These are phyloP conservation scores for Cucumis sativus DNA, from an alignment of 306 rosid species.

Conservation along the genomic window DNA sequence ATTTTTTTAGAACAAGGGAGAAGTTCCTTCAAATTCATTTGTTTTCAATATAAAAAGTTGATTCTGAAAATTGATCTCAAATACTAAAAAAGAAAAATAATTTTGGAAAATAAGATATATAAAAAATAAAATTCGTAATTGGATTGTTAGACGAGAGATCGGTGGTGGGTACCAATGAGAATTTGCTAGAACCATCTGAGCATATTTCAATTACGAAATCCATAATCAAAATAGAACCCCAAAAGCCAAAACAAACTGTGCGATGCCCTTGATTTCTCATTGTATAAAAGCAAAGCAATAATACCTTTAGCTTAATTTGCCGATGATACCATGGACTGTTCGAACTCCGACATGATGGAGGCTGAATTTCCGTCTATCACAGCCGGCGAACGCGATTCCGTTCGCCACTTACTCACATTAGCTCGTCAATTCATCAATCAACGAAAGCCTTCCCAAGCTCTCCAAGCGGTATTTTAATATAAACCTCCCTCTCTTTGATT, in stretches of 20 bases:
- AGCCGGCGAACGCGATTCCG: constrained; percentile 19
- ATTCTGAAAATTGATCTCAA: no score
- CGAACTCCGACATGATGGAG: constrained; percentile 26
- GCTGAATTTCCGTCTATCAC: constrained; percentile 14
- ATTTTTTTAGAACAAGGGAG: no score
- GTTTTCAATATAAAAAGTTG: no score
- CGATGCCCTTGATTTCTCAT: background rate
- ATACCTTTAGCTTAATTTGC: background rate
- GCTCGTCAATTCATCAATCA: constrained; percentile 71
- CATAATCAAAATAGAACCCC: background rate
- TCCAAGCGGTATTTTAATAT: constrained; percentile 52
- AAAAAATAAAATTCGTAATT: background rate
- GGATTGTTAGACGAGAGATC: background rate
- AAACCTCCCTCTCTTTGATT: background rate
- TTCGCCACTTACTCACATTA: constrained; percentile 54
- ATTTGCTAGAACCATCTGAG: constrained; percentile 4
- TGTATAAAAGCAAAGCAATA: background rate
- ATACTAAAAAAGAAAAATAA: background rate
- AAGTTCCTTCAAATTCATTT: no score
- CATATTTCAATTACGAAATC: background rate
- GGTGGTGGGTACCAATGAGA: background rate
- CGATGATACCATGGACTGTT: constrained; percentile 23
- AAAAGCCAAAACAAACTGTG: background rate
- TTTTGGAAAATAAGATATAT: background rate
- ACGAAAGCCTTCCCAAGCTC: constrained; percentile 88